Base-by-base conservation (phyloP, 768 basidiomycete genomes). In the Termitomyces sp. region DNA sequence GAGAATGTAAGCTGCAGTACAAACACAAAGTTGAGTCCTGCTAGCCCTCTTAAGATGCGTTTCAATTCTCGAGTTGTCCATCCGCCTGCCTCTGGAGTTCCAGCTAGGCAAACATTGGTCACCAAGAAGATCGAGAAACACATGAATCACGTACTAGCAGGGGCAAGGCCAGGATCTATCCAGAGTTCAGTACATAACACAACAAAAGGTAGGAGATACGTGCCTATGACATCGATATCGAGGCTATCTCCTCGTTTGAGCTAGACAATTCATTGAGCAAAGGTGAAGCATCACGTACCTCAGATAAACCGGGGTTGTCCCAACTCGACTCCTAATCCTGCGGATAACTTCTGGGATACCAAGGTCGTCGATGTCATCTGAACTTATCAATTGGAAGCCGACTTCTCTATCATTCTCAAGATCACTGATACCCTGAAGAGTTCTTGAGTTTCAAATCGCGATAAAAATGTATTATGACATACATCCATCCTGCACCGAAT, bases 11-110 rank as follows among this genome's bases (percentile, higher is more conserved):
- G 22, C 32, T 6, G 39, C 22, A 20, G n/a, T 12, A 67, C 86
- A 51, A 75, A 91, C 91, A 93, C 85, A 59, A 92, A 86, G 70
- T 92, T 91, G 38, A 94, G 75, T 5, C 91, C 91, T 2, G 84
- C 84, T 13, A 94, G 78, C 15, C 92, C 92, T 61, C 92, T 84
- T 55, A 93, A 79, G 66, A 92, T 90, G 39, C 89, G 83, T 67
- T 92, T 92, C 45, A 91, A 79, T 73, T 93, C 92, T 52, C 91
- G 84, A 20, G 84, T 87, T 3, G 92, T 91, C 91, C 90, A 92
- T 13, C 92, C 92, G 36, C 92, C 92, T 2, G 88, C 80, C 71
- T 94, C 92, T 15, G 92, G 92, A 1, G 92, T 93, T 15, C 92
- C 91, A 59, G 92, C 89, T 91, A 68, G 59, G 48, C 36, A 18